Percentiles rank a stretch among this genome's conserved stretches.
These are phyloP conservation scores for Fusarium neocosmosporiellum DNA, from an alignment of 2,329 filamentous ascomycete species.

Conservation along the genomic window DNA sequence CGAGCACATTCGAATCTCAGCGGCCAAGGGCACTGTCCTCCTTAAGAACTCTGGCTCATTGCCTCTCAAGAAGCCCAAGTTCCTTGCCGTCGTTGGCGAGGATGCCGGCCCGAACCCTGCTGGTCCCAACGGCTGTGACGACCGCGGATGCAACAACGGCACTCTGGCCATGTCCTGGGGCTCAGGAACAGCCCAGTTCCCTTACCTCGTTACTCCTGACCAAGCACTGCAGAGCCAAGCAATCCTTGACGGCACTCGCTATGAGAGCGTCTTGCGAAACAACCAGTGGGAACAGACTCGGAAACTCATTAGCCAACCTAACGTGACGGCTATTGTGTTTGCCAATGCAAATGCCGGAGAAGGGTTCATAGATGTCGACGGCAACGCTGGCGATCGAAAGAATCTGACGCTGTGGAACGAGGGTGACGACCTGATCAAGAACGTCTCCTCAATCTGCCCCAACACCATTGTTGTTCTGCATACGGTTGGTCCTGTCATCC, in stretches of 20 bases:
- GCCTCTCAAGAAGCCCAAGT: constrained; percentile 82
- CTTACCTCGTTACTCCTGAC: constrained; percentile 81
- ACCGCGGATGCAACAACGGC: constrained; percentile 71
- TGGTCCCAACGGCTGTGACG: constrained; percentile 82
- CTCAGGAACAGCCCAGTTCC: constrained; percentile 78
- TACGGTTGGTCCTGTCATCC: constrained; percentile 81
- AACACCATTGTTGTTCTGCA: constrained; percentile 96
- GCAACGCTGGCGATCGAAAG: constrained; percentile 88
- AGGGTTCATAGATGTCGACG: constrained; percentile 84
- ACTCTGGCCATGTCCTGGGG: constrained; percentile 84
- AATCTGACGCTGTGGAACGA: constrained; percentile 91
- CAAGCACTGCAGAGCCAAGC: constrained; percentile 75
- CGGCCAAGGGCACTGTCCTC: constrained; percentile 84
- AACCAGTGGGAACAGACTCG: constrained; percentile 71
- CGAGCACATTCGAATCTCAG: constrained; percentile 78
- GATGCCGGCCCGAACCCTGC: constrained; percentile 81
- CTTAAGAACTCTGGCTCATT: constrained; percentile 86
- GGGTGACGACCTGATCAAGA: constrained; percentile 84
- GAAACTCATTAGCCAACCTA: constrained; percentile 68
- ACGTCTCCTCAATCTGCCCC: constrained; percentile 79
- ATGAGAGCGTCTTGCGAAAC: constrained; percentile 76
- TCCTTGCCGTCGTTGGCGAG: constrained; percentile 81
- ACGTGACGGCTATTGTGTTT: constrained; percentile 84
- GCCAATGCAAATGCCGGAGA: constrained; percentile 90
- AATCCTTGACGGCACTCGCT: constrained; percentile 65